Evolutionary conservation across 768 basidiomycete genomes (phyloP), one percentile per base, ranked within the genome.

Genomic region (Porphyrellus cyaneotinctus): DNA sequence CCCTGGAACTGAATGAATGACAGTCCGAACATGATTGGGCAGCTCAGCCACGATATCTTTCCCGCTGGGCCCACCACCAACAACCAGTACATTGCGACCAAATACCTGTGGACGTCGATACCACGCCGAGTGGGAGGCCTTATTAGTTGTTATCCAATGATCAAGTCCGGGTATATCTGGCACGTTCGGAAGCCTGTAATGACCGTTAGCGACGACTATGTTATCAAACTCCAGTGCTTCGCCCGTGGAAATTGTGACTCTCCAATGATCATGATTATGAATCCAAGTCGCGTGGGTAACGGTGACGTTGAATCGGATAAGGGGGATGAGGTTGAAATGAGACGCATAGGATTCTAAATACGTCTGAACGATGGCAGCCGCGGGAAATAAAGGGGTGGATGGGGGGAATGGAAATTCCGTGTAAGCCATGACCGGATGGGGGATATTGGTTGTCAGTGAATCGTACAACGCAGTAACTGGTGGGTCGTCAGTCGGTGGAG

Each of bases 381-480:
- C 61, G 0, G 91, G 90, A 65, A 78, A 93, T 24, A 91, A 72
- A 2, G 83, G 76, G 0, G 89, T 91, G 3, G 78, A 81, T 0
- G 87, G 83, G 0, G 87, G 87, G 61, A 91, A 91, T 1, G 75
- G 61, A 61, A 80, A 83, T 42, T 76, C 77, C 1, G 76, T 71
- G 58, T 75, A 91, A 3, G 79, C 78, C 91, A 93, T 92, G 44
- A 84, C 53, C 1, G 85, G 85, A 58, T 91, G 87, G 0, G 91
- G 87, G 6, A 93, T 64, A 59, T 92, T 92, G 1, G 90, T 85
- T n/a, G 85, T 86, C 13, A 93, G 72, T 0, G 85, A 85, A 61
- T 91, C 85, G 61, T 93, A 93, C 10, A 90, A 62, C 2, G 91
- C 82, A 1, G 87, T 85, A 30, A 77, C 61, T 2, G 87, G 87